A percentile compares a stretch with the other conserved stretches of the same genome.
phyloP scores from a whole-genome alignment of 2,329 filamentous ascomycete species.

The Aspergillus tubingensis region DNA sequence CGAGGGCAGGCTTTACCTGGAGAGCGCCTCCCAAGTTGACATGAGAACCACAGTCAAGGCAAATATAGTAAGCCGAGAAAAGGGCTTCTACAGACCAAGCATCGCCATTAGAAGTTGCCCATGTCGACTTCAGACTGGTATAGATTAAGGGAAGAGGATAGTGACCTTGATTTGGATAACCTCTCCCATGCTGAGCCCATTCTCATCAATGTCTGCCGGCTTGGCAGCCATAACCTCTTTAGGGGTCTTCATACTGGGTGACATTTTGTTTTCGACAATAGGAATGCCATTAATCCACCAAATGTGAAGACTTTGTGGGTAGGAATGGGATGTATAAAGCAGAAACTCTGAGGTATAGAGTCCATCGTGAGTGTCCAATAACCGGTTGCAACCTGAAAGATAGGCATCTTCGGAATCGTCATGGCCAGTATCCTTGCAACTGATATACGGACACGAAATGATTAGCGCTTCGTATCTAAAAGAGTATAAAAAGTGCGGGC shows the following conservation, averaged over 20 bases:
- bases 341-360: no score
- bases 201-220: neutral
- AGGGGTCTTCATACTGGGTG: neutral
- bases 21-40: conserved; percentile 1
- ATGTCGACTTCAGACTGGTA: neutral
- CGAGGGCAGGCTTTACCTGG: neutral
- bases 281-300: neutral
- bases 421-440: no score
- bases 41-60: neutral
- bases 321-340: no score
- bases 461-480: neutral
- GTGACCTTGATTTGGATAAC: neutral
- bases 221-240: neutral
- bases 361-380: no score
- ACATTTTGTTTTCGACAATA: neutral
- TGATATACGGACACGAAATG: no score
- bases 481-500: neutral
- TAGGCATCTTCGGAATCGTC: no score
- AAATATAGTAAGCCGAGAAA: neutral
- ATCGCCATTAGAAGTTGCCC: neutral
- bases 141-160: neutral
- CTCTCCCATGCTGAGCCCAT: neutral
- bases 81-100: neutral
- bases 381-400: no score
- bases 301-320: no score